Base-by-base conservation (phyloP, 2,329 filamentous ascomycete genomes). In the Penicillium glabrum region DNA sequence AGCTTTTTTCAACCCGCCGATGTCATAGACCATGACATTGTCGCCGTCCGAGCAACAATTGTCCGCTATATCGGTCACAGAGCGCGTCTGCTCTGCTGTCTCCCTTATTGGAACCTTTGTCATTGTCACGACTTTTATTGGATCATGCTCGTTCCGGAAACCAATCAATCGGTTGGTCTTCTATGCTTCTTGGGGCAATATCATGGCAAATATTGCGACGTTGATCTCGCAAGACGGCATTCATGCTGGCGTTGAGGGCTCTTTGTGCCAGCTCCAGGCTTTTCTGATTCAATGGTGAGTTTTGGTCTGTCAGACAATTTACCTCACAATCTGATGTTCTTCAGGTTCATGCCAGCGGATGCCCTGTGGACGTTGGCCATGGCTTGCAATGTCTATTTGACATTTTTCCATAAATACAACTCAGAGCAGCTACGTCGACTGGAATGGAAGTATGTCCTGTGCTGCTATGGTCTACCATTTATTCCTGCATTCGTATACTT, bases 81-180 rank as follows among this genome's bases (percentile, higher is more conserved):
- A 91, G 72, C 82, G 90, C 48, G 77, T 83, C 16, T 86, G 86
- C 67, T 93, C 90, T 0, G 80, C 86, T 8, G 74, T 93, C 44
- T 93, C 90, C 1, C 72, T 95, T 0, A 51, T 88, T 1, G 90
- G 89, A 55, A 89, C 87, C 44, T 64, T 87, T 31, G 85, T 93
- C 70, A 89, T 92, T 67, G 85, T 93, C 53, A 65, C 79, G 54
- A 92, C 89, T 3, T 95, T 93, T 68, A 75, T 83, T 29, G 72
- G 75, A n/a, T 90, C 87, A 31, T 82, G 80, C 16, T 81, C 82
- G 5, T 95, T 95, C 70, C 89, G 89, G 67, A 93, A 92, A 69
- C 89, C 90, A n/a, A 92, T 95, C 76, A 95, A 95, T 69, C 83
- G 91, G 19, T 81, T 96, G 0, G 87, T 93, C 10, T 93, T 96